These are phyloP conservation scores for Sporisorium exsertum DNA, from an alignment of 1,284 basidiomycete species.

Conservation along the genomic window DNA sequence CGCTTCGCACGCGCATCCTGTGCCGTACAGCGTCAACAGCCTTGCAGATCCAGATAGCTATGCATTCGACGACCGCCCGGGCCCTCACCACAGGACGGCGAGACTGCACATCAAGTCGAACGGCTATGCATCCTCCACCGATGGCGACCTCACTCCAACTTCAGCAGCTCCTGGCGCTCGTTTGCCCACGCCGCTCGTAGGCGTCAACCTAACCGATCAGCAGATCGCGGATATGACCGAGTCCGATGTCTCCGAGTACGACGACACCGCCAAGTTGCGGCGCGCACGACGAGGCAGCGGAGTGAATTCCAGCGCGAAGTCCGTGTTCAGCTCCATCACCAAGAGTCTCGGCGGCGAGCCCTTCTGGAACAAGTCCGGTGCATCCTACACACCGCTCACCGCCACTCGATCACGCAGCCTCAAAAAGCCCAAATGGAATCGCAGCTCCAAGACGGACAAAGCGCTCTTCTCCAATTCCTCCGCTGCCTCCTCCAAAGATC, in stretches of 20 bases:
- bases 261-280: slow-evolving; percentile 43
- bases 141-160: slow-evolving; percentile 43
- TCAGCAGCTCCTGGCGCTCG: slow-evolving; percentile 11
- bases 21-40: slow-evolving; percentile 6
- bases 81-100: slow-evolving; percentile 22
- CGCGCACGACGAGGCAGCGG: slow-evolving; percentile 27
- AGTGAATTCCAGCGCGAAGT: slow-evolving; percentile 11
- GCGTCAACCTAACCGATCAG: slow-evolving; percentile 41
- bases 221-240: slow-evolving; percentile 54
- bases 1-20: slow-evolving; percentile 4
- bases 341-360: slow-evolving; percentile 34
- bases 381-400: slow-evolving; percentile 19
- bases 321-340: slow-evolving; percentile 42
- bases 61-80: slow-evolving; percentile 12
- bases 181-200: slow-evolving; percentile 43
- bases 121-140: slow-evolving; percentile 55
- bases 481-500: slow-evolving; percentile 21
- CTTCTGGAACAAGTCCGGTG: slow-evolving; percentile 42
- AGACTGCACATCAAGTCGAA: slow-evolving; percentile 23
- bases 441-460: slow-evolving; percentile 43
- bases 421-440: slow-evolving; percentile 48
- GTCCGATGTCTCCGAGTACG: slow-evolving; percentile 53
- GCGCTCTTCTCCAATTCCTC: slow-evolving; percentile 28
- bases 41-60: slow-evolving; percentile 12
- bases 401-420: slow-evolving; percentile 36